Evolutionary conservation across 2,329 filamentous ascomycete genomes (phyloP).

Genomic region (Furcasterigmium furcatum): DNA sequence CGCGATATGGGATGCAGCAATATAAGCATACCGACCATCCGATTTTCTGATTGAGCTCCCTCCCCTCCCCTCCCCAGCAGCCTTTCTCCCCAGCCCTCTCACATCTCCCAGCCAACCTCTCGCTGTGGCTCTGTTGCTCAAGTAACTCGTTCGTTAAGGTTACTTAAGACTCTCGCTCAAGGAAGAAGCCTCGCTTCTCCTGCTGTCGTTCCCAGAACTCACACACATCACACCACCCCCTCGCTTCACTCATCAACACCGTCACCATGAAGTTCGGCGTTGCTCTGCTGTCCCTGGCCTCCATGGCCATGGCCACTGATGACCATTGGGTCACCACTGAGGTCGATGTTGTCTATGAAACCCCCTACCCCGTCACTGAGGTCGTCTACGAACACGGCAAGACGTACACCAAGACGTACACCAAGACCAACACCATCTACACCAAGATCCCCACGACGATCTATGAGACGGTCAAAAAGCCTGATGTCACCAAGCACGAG

Average conservation of each 20-base stretch:
- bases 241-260: neutral
- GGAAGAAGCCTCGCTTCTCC: slow-evolving; percentile 2
- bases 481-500: slow-evolving; percentile 31
- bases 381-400: slow-evolving; percentile 15
- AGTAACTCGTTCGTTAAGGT: slow-evolving; percentile 16
- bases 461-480: slow-evolving; percentile 28
- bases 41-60: slow-evolving; percentile 1
- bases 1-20: neutral
- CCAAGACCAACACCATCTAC: slow-evolving; percentile 21
- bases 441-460: slow-evolving; percentile 25
- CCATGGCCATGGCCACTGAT: slow-evolving; percentile 7
- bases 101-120: slow-evolving; percentile 9
- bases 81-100: slow-evolving; percentile 3
- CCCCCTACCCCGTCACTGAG: slow-evolving; percentile 32
- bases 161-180: slow-evolving; percentile 14
- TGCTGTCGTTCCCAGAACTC: slow-evolving; percentile 5
- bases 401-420: slow-evolving; percentile 18
- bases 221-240: slow-evolving; percentile 4
- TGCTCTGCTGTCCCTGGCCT: slow-evolving; percentile 10
- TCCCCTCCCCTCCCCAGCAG: slow-evolving; percentile 7
- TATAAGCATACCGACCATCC: slow-evolving; percentile 14
- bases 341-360: slow-evolving; percentile 25
- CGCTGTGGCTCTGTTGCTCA: slow-evolving; percentile 3
- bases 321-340: slow-evolving; percentile 16
- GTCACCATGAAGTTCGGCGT: slow-evolving; percentile 9